Base-by-base conservation (phyloP, 176 grass and related monocot species). In the Otatea glauca region DNA sequence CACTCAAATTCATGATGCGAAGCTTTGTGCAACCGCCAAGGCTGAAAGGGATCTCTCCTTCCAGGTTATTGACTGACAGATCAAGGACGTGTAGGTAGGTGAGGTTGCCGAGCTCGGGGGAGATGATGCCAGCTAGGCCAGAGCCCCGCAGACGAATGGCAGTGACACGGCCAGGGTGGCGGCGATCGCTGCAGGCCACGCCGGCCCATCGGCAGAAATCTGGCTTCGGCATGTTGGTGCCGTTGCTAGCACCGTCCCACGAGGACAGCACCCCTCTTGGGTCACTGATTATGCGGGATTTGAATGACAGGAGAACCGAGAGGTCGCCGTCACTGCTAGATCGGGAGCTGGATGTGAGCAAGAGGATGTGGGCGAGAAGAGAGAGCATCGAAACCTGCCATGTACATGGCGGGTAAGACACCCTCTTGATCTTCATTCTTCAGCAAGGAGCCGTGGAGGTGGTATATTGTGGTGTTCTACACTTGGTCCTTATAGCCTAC, bases 151-250 rank as follows among this genome's bases (percentile, higher is more conserved):
- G 76, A 51, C 18, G 15, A 21, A 86, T 50, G n/a, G 43, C 72
- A 4, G 72, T 82, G 53, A 88, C 63, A 47, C 34, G 79, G 11
- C 21, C 42, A 2, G 79, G 79, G 10, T 70, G 34, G 11, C 14
- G 63, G 12, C n/a, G 51, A 54, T 69, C 1, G 2, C 65, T 2
- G 16, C 79, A 88, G 51, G 15, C 14, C 32, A 88, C 53, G 0
- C 79, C 79, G 6, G 9, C 70, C 79, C 85, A 87, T 60, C 32
- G 9, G 27, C 85, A 87, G 27, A 87, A 75, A 48, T 29, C 21
- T 21, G 70, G 70, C 25, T 10, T 14, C 17, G 55, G 25, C 29
- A 0, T 76, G 71, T 56, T 50, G 78, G 78, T 87, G 54, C 53
- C 21, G 0, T 75, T 76, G 61, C 50, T 5, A 32, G 13, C n/a